Conservation (phyloP, 768 basidiomycete species). For the Tricholoma saponaceum region DNA sequence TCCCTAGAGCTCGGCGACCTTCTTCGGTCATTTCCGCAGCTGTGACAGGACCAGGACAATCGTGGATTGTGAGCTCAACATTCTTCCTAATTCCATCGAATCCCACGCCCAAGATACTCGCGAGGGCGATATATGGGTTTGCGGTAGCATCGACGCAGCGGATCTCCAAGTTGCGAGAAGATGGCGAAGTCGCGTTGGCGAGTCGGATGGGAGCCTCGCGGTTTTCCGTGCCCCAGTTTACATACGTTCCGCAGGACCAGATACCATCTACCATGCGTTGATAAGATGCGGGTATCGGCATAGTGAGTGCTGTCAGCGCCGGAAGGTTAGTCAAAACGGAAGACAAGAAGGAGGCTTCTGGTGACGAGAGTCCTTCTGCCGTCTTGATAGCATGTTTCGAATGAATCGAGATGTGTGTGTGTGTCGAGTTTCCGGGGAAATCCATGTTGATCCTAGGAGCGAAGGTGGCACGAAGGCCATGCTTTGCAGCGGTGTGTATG, state of each 20-base stretch:
- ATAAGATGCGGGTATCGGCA: slow-evolving; percentile 62
- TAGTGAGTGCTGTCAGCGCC: slow-evolving; percentile 51
- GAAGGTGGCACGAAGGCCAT: slow-evolving; percentile 65
- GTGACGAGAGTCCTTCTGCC: slow-evolving; percentile 27
- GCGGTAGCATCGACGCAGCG: slow-evolving; percentile 60
- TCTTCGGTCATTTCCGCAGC: slow-evolving; percentile 42
- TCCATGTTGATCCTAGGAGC: slow-evolving; percentile 40
- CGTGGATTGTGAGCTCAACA: slow-evolving; percentile 32
- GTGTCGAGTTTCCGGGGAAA: slow-evolving; percentile 50
- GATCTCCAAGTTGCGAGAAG: slow-evolving; percentile 60
- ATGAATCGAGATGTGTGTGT: slow-evolving; percentile 65
- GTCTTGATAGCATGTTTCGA: slow-evolving; percentile 19
- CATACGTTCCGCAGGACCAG: slow-evolving; percentile 70
- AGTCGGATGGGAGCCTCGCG: slow-evolving; percentile 63
- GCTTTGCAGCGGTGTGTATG: slow-evolving; percentile 57
- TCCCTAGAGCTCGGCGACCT: slow-evolving; percentile 42
- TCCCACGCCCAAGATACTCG: slow-evolving; percentile 53
- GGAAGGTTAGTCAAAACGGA: slow-evolving; percentile 56
- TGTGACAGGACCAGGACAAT: slow-evolving; percentile 24
- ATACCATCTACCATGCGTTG: slow-evolving; percentile 58
- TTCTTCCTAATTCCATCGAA: slow-evolving; percentile 40
- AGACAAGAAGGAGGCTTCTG: slow-evolving; percentile 58
- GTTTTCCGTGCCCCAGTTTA: slow-evolving; percentile 67
- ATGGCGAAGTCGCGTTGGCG: slow-evolving; percentile 41
- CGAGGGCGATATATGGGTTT: slow-evolving; percentile 56